A percentile compares a stretch with the other conserved stretches of the same genome.
phyloP scores from a whole-genome alignment of 345 rosid genomes.

The Citrus glauca region DNA sequence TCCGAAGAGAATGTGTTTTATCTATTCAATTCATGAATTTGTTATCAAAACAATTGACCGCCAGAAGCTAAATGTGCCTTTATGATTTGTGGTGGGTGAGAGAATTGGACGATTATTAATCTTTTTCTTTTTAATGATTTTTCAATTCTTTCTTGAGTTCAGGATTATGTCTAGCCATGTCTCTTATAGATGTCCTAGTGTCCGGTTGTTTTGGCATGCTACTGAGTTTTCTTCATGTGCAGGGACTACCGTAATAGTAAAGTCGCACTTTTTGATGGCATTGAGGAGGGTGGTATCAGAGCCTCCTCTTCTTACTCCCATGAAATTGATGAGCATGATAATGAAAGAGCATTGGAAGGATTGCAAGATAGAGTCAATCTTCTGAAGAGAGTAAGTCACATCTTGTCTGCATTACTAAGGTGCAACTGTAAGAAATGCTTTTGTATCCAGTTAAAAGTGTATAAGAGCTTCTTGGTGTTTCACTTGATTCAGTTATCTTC shows the following conservation, averaged over 20 bases:
- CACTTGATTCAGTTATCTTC: background rate
- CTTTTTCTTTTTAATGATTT: background rate
- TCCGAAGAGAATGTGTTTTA: background rate
- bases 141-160: background rate
- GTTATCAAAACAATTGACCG: background rate
- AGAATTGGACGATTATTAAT: background rate
- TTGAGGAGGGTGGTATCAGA: constrained; percentile 96
- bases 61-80: background rate
- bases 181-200: background rate
- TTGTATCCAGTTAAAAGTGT: background rate
- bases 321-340: constrained; percentile 91
- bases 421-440: background rate
- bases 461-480: background rate
- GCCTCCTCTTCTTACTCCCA: constrained; percentile 79
- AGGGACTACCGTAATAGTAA: constrained; percentile 75
- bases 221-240: constrained; percentile 10
- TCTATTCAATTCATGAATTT: background rate
- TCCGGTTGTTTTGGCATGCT: background rate
- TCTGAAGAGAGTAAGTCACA: constrained; percentile 72
- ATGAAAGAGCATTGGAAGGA: constrained; percentile 89
- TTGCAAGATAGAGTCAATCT: constrained; percentile 86
- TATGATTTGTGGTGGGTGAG: background rate
- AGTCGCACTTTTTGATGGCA: constrained; percentile 80
- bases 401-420: background rate
- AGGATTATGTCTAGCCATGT: background rate